A percentile compares a stretch with the other conserved stretches of the same genome.
Conservation (phyloP, 495 filamentous ascomycete species). For the Margaritispora aquatica region DNA sequence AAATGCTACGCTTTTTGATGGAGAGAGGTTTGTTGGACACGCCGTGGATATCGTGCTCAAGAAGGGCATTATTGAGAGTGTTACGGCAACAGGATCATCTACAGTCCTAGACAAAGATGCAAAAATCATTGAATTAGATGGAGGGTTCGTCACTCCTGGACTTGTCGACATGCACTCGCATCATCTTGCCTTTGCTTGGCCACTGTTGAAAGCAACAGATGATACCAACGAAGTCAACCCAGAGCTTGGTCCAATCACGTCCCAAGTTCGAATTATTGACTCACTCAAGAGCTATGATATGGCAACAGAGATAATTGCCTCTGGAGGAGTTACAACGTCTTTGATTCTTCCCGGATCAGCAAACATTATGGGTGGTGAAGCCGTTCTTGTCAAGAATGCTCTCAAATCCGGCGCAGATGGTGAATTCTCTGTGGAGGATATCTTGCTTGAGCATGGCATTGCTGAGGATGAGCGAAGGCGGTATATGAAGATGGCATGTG, state of each 20-base stretch:
- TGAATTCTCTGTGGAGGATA: constrained; percentile 43
- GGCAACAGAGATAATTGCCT: constrained; percentile 54
- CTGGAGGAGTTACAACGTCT: constrained; percentile 60
- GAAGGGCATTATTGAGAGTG: constrained; percentile 40
- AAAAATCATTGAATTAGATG: constrained; percentile 42
- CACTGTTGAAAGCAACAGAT: constrained; percentile 33
- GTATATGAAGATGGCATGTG: constrained; percentile 70
- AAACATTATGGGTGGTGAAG: constrained; percentile 65
- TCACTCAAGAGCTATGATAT: constrained; percentile 45
- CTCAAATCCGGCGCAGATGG: constrained; percentile 40
- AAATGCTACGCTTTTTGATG: constrained; percentile 48
- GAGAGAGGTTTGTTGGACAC: constrained; percentile 37
- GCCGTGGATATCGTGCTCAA: constrained; percentile 41
- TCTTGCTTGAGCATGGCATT: constrained; percentile 40
- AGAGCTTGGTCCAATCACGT: constrained; percentile 41
- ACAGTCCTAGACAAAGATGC: neutral
- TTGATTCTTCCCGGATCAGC: constrained; percentile 58
- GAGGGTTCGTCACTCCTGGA: constrained; percentile 53
- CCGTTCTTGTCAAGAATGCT: constrained; percentile 55
- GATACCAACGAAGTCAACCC: constrained; percentile 46
- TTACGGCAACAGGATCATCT: constrained; percentile 31
- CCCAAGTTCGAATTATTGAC: constrained; percentile 54
- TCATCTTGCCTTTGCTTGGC: constrained; percentile 38
- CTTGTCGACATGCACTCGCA: constrained; percentile 67
- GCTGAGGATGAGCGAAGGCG: constrained; percentile 32